Base-by-base conservation (phyloP, 2,329 filamentous ascomycete species). In the Hypoxylon sp. region DNA sequence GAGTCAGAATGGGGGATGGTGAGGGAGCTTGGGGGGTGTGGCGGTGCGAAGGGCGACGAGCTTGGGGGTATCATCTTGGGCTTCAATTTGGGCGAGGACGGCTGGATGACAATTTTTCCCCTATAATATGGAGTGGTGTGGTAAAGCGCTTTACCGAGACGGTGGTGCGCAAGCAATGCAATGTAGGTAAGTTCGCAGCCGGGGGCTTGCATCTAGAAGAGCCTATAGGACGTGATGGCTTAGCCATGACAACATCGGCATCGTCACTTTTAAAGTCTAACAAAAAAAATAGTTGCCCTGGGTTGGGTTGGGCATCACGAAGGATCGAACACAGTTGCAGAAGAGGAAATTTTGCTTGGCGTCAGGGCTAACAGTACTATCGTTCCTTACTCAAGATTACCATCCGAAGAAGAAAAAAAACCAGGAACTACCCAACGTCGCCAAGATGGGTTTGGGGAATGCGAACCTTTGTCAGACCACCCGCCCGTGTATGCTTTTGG, bases 41-140 rank as follows among this genome's bases (percentile, higher is more conserved):
- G 59, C 55, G 54, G 59, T 66, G 63, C 63, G 51, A 33, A 46
- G 52, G 53, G 29, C 22, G 11, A 44, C 29, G 17, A 31, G 4
- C 31, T 35, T 46, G n/a, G 39, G 39, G 26, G 26, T 46, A 22
- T 19, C 37, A 24, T 33, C 22, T 33, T 22, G 24, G 42, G 42
- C 37, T n/a, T 42, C 37, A 42, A 42, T 42, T 42, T 42, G 26
- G 39, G 24, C 37, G 24, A 33, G 3, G 39, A 31, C 10, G 31
- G 14, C n/a, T 26, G 14, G 13, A 48, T 42, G 42, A 26, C 8
- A 2, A 9, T 31, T 31, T 24, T 46, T 42, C 24, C 37, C 10
- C 26, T n/a, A 60, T 60, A 42, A 17, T 42, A 57, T 46, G 24
- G 67, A 61, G 62, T 52, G 24, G 67, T 61, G 54, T 64, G 60